Evolutionary conservation across 2,329 filamentous ascomycete genomes (phyloP).

Genomic region (Pseudogymnoascus sp.): DNA sequence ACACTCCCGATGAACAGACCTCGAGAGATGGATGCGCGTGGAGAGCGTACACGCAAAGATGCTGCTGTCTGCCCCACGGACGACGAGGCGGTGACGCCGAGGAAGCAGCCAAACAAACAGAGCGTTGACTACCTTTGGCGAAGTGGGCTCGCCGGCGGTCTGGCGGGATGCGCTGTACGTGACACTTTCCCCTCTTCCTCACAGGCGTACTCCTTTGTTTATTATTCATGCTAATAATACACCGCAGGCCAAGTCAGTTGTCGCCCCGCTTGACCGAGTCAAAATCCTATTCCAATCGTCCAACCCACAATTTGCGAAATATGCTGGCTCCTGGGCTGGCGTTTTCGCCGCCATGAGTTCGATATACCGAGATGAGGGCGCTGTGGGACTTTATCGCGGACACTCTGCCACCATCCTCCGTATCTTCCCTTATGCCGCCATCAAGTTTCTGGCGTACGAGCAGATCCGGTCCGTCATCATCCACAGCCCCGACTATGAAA

Average conservation of each 20-base stretch:
- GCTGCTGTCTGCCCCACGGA: constrained; percentile 42
- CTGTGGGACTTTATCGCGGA: constrained; percentile 75
- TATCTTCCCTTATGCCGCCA: constrained; percentile 94
- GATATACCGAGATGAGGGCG: constrained; percentile 69
- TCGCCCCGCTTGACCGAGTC: constrained; percentile 91
- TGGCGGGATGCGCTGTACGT: constrained; percentile 82
- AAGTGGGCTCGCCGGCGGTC: constrained; percentile 76
- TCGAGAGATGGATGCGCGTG: constrained; percentile 30
- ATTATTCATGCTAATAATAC: constrained; percentile 9
- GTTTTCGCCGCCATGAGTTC: constrained; percentile 73
- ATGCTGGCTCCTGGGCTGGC: constrained; percentile 80
- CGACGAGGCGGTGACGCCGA: constrained; percentile 41
- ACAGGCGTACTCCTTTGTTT: not conserved
- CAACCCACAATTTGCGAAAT: constrained; percentile 89
- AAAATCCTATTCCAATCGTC: constrained; percentile 98
- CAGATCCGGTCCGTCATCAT: constrained; percentile 82
- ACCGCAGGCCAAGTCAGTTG: constrained; percentile 79
- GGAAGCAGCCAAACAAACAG: constrained; percentile 50
- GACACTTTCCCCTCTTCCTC: not conserved
- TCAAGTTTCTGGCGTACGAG: constrained; percentile 97
- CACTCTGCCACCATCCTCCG: constrained; percentile 89
- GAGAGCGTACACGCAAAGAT: constrained; percentile 22
- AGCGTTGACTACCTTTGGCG: constrained; percentile 77
- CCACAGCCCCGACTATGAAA: constrained; percentile 63
- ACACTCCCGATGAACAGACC: constrained; percentile 36